Evolutionary conservation across 2,329 filamentous ascomycete genomes (phyloP), one percentile per base, ranked within the genome.

Genomic region (Chaetomiaceae sp.): DNA sequence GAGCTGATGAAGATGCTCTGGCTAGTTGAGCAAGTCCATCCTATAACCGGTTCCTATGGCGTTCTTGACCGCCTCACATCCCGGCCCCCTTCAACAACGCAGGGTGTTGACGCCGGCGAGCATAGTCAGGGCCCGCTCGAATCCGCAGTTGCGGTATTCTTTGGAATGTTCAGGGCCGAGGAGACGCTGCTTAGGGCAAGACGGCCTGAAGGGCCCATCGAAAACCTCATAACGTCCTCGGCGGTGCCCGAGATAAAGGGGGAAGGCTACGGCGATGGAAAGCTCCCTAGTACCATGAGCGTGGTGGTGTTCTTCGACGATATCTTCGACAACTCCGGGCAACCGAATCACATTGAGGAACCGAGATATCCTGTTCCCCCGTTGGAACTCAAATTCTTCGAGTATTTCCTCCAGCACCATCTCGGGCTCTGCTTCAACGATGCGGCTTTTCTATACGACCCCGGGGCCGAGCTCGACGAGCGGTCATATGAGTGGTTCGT

Each of bases 1-100:
- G 49, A 51, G 31, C 20, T 51, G 14, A 48, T 48, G 44, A 31
- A 51, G 31, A 38, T 47, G 38, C 14, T 46, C 19, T 52, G 44
- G 44, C 12, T 38, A 7, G 33, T 39, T 14, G 41, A 44, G 5
- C 30, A 43, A 10, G 10, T 48, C 31, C 46, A 21, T 12, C 16
- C 16, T 16, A 27, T 10, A 33, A n/a, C 30, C 14, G 16, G 10
- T 20, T 14, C 25, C 14, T 9, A 44, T n/a, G 2, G 25, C 25
- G 17, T n/a, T 19, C 14, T 19, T 5, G 21, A 20, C 12, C 38
- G 23, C 31, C 5, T 6, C 14, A n/a, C 21, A 20, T 16, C 31
- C 16, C 9, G 17, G 17, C 12, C n/a, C 3, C 14, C 19, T 19
- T n/a, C 30, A 20, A n/a, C n/a, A n/a, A 10, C 2, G 7, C 27